These are phyloP conservation scores for Pseudonitzschia pungens DNA, from an alignment of 108 stramenopile species.

Conservation along the genomic window DNA sequence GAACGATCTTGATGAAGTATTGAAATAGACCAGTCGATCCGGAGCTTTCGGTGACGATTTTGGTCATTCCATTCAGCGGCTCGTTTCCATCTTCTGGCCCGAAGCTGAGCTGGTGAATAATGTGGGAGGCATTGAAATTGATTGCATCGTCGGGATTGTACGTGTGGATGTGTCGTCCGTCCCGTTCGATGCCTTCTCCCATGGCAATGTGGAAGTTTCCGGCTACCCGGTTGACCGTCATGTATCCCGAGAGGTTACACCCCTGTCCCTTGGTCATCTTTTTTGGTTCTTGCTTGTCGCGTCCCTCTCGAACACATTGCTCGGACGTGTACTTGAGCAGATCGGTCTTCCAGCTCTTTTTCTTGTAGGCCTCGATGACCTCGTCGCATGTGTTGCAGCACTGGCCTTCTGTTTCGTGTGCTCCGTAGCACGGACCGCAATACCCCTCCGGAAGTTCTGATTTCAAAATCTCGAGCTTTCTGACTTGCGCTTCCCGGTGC, in stretches of 20 bases:
- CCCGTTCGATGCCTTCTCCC: conserved; percentile 93
- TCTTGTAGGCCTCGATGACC: conserved; percentile 70
- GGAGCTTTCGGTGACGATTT: conserved; percentile 65
- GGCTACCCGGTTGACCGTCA: conserved; percentile 92
- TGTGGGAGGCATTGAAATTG: conserved; percentile 93
- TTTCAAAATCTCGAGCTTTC: conserved; percentile 42
- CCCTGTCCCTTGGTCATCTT: conserved; percentile 84
- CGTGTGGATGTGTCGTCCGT: conserved; percentile 89
- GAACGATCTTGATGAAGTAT: conserved; percentile 95
- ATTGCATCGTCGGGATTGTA: conserved; percentile 86
- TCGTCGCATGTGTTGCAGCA: conserved; percentile 95
- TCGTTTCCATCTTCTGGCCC: conserved; percentile 61
- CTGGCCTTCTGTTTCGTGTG: conserved; percentile 51
- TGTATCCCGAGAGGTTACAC: conserved; percentile 88
- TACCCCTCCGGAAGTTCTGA: conserved; percentile 70
- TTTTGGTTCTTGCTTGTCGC: conserved; percentile 57
- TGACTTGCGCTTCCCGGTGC: conserved; percentile 43
- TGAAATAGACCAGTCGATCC: conserved; percentile 92
- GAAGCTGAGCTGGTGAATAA: conserved; percentile 90
- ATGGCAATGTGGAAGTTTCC: conserved; percentile 99
- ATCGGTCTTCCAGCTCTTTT: conserved; percentile 79
- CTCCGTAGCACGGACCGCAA: conserved; percentile 97
- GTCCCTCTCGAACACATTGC: conserved; percentile 92
- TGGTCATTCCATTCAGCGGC: conserved; percentile 69
- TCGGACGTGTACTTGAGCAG: conserved; percentile 70